Evolutionary conservation across 2,329 filamentous ascomycete genomes (phyloP), one percentile per base, ranked within the genome.

Genomic region (Stachybotrys chlorohalonatus): DNA sequence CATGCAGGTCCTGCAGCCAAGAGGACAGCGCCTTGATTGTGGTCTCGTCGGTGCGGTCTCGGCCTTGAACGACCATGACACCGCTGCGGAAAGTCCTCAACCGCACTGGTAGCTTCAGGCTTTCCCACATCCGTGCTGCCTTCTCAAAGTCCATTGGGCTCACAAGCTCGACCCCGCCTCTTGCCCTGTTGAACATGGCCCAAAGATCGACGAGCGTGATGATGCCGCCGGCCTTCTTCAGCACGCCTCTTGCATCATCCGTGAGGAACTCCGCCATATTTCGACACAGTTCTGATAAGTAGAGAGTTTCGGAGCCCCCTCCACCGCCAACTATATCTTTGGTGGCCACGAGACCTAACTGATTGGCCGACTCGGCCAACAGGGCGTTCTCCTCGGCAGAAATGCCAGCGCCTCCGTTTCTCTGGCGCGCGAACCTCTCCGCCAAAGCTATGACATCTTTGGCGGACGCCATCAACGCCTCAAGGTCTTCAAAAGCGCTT

Each of bases 371-470:
- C 65, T 95, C 87, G 1, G 87, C 89, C 8, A 95, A 78, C 2
- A 95, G 75, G 8, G 83, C 84, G 61, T 81, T 88, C 11, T 90
- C 84, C 68, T 94, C 90, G 0, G 82, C 79, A 6, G 79, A 83
- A 13, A 75, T 79, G n/a, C 77, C 80, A 24, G 80, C 82, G 16
- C 78, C 80, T 9, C 77, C 75, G 57, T 81, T 82, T 17, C 75
- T 75, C 64, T 92, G 87, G 11, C 83, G 78, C 1, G 90, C 85
- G 62, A 97, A 93, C 15, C 85, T 85, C 70, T 97, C 93, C 1
- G 94, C 94, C 47, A 99, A 84, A 6, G 91, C 90, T 52, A 97
- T 87, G 51, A 99, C 90, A 67, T 99, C 90, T 67, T 97, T 96
- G 6, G 94, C 94, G 4, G 93, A 96, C 3, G 92, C 90, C 93